Percentiles rank a stretch among this genome's conserved stretches.
Conservation (phyloP, 805 yeast genomes). For the Aciculoconidium aculeatum region DNA sequence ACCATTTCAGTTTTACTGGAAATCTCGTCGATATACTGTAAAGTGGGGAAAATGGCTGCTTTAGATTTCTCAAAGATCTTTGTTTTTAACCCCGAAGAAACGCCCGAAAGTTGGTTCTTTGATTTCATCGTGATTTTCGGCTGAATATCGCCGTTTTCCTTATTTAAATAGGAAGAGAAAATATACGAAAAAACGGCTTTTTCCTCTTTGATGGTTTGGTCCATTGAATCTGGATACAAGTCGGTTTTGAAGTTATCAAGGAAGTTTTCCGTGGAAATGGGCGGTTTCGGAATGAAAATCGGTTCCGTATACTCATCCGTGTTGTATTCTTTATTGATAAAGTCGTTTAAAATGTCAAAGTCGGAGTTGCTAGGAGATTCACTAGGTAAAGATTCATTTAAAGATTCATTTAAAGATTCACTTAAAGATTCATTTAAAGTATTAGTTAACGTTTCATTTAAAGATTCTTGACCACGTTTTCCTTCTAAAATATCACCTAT, state of each 20-base stretch:
- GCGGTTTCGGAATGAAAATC: conserved; percentile 2
- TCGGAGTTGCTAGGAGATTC: conserved; percentile 3
- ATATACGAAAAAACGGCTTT: conserved; percentile 19
- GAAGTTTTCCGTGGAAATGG: conserved; percentile 2
- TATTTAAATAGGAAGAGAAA: conserved; percentile 19
- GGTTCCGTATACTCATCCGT: conserved; percentile 1
- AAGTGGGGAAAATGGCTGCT: conserved; percentile 17
- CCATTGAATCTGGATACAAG: conserved; percentile 8
- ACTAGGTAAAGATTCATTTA: background rate
- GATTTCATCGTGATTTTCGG: conserved; percentile 7
- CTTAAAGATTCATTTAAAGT: no score
- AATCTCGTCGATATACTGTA: conserved; percentile 15
- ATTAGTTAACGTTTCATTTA: no score
- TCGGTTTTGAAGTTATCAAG: conserved; percentile 5
- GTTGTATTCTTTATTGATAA: conserved; percentile 8
- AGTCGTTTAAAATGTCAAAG: conserved; percentile 9
- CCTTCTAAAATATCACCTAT: background rate
- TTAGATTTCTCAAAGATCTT: conserved; percentile 12
- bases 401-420: no score
- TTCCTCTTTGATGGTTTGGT: conserved; percentile 16
- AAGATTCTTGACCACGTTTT: background rate
- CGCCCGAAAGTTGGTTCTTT: conserved; percentile 6
- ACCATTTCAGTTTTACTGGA: conserved; percentile 11
- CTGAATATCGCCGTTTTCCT: no score
- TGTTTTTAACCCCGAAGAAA: conserved; percentile 9